A percentile compares a stretch with the other conserved stretches of the same genome.
Evolutionary conservation across 2,329 filamentous ascomycete genomes (phyloP).

Genomic region (Cordyceps militaris): DNA sequence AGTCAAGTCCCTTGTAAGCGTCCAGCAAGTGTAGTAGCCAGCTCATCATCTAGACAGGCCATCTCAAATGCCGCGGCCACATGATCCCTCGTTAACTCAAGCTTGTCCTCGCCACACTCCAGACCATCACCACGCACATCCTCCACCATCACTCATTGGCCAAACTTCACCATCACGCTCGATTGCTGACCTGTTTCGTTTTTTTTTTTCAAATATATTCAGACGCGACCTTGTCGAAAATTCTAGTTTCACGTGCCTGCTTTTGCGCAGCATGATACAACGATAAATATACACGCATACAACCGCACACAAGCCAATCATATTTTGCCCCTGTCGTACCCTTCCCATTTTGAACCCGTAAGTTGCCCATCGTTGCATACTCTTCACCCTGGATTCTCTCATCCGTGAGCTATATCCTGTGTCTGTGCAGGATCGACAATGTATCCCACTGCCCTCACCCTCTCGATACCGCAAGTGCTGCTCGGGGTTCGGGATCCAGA

Average conservation of each 20-base stretch:
- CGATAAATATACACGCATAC: conserved; percentile 7
- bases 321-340: neutral
- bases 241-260: neutral
- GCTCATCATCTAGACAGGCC: neutral
- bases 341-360: neutral
- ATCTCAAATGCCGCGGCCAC: neutral
- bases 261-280: neutral
- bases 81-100: neutral
- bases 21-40: neutral
- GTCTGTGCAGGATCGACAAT: neutral
- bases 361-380: neutral
- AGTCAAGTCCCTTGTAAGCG: neutral
- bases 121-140: neutral
- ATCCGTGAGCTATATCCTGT: neutral
- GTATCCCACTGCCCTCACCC: neutral
- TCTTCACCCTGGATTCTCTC: conserved; percentile 1
- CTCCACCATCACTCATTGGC: neutral
- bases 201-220: neutral
- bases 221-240: neutral
- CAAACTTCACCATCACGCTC: neutral
- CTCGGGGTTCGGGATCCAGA: neutral
- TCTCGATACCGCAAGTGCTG: neutral
- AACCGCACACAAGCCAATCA: conserved; percentile 5
- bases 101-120: neutral
- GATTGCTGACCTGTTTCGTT: neutral